A percentile compares a stretch with the other conserved stretches of the same genome.
Evolutionary conservation across 2,329 filamentous ascomycete species (phyloP).

Genomic region (Graphilbum ipis-grandicollis): DNA sequence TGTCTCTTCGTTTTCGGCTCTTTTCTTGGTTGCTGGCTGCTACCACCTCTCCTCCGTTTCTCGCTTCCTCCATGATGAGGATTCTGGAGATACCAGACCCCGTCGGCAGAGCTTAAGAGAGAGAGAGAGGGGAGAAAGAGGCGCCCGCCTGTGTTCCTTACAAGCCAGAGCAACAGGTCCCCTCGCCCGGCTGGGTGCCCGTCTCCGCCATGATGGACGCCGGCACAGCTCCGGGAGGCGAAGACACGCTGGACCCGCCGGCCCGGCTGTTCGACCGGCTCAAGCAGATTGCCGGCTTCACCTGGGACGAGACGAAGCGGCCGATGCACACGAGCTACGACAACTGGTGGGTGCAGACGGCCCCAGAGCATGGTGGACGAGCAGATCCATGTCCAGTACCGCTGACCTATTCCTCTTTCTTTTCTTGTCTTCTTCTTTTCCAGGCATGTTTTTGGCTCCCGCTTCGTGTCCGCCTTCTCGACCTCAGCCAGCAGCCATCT

Average conservation of each 20-base stretch:
- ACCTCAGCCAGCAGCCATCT: conserved; percentile 12
- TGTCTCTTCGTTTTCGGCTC: no score
- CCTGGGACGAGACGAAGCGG: conserved; percentile 49
- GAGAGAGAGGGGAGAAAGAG: no score
- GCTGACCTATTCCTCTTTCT: no score
- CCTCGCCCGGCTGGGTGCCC: neutral
- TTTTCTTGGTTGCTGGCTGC: no score
- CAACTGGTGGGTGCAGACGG: conserved; percentile 46
- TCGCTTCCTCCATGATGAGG: no score
- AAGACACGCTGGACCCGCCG: conserved; percentile 45
- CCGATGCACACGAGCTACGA: conserved; percentile 61
- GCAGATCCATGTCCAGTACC: no score
- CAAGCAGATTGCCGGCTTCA: conserved; percentile 55
- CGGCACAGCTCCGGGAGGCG: conserved; percentile 30
- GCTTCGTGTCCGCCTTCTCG: conserved; percentile 33
- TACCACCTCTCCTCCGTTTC: no score
- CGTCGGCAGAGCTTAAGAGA: no score
- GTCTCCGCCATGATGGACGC: conserved; percentile 27
- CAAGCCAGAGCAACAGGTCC: neutral
- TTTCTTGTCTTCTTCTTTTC: neutral
- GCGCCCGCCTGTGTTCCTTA: neutral
- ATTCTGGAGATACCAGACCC: no score
- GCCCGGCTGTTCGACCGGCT: conserved; percentile 56
- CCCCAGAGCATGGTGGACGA: neutral
- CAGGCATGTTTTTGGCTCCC: conserved; percentile 51